Evolutionary conservation across 768 basidiomycete species (phyloP), one percentile per base, ranked within the genome.

Genomic region (Jaapia argillacea): DNA sequence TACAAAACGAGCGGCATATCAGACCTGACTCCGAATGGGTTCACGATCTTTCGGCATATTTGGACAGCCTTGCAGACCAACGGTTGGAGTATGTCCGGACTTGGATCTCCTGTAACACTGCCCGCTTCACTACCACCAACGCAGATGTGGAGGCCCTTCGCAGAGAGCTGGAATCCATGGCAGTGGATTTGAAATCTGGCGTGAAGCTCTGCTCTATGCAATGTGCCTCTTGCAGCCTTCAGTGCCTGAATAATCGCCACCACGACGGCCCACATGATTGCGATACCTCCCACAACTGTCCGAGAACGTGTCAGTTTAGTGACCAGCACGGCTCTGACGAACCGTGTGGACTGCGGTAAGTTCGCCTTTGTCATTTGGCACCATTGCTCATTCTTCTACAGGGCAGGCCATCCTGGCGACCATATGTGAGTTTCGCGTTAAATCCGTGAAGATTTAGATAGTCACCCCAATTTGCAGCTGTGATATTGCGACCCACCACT

Each of bases 371-470:
- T 12, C 24, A 6, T 20, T 6, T 20, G 36, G 24, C 22, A 14
- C 14, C 7, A 23, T 5, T 3, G 22, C 44, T 40, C 3, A 25
- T n/a, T 24, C 2, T 3, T n/a, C 2, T 5, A 25, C 46, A 79
- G 77, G n/a, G 77, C 76, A 24, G 79, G 79, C 0, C 78, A 81
- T 46, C 54, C 67, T 18, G 75, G 74, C 12, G 62, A 59, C 6
- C 78, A 80, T 48, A 65, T 76, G 79, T 78, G 54, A 40, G 70
- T 51, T 7, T n/a, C n/a, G n/a, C n/a, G n/a, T n/a, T n/a, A n/a
- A n/a, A n/a, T n/a, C n/a, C n/a, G n/a, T n/a, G n/a, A n/a, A n/a
- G n/a, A n/a, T n/a, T n/a, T n/a, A n/a, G n/a, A n/a, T n/a, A n/a
- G n/a, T n/a, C n/a, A 47, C 28, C 16, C 6, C 42, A 25, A 33